phyloP scores from a whole-genome alignment of 768 basidiomycete genomes.

The Strobilomyces dryophilus region DNA sequence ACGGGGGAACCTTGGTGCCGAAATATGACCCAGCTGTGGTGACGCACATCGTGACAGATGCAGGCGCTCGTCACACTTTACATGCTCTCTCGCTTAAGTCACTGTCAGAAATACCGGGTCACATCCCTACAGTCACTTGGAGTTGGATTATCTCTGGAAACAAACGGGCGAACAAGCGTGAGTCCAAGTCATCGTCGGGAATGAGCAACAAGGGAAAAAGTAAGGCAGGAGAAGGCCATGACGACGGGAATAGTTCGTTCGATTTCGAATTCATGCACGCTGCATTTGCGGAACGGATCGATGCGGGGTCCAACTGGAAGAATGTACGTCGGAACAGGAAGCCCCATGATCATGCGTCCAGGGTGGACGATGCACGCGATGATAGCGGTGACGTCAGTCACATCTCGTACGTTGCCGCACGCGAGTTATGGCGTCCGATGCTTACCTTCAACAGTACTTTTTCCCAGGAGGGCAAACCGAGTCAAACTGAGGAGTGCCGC shows the following conservation, averaged over 20 bases:
- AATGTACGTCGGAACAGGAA: conserved; percentile 5
- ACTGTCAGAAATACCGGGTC: conserved; percentile 55
- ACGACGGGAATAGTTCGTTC: conserved; percentile 15
- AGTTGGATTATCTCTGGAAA: conserved; percentile 50
- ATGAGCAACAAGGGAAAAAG: conserved; percentile 15
- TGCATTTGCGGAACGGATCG: conserved; percentile 44
- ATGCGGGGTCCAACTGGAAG: conserved; percentile 36
- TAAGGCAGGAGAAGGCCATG: background rate
- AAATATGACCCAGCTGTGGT: conserved; percentile 51
- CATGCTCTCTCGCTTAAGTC: conserved; percentile 44
- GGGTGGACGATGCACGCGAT: background rate
- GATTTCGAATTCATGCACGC: conserved; percentile 43
- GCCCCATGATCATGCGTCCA: background rate
- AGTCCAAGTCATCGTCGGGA: conserved; percentile 1
- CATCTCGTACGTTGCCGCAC: conserved; percentile 41
- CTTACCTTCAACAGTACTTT: conserved; percentile 32
- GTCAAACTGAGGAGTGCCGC: background rate
- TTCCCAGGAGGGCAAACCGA: conserved; percentile 29
- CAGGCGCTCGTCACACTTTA: conserved; percentile 24
- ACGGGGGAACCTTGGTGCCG: conserved; percentile 61
- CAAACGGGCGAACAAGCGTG: conserved; percentile 18
- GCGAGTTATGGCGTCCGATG: background rate
- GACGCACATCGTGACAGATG: conserved; percentile 67
- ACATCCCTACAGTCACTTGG: conserved; percentile 65
- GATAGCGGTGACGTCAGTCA: conserved; percentile 36